Evolutionary conservation across 2,329 filamentous ascomycete genomes (phyloP).

Genomic region (Colletotrichum abscissum): DNA sequence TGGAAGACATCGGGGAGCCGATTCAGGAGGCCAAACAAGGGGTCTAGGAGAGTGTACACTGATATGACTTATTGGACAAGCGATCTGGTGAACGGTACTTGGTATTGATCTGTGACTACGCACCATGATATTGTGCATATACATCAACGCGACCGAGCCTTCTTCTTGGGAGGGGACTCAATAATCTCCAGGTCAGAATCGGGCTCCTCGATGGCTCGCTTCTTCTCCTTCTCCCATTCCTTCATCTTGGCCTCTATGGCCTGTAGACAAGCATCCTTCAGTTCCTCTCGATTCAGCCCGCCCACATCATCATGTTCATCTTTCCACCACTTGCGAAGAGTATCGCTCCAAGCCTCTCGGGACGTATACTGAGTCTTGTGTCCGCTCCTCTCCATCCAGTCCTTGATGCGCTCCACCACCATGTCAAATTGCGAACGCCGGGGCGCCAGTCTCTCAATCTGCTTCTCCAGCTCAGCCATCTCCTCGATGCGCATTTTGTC

Average conservation of each 20-base stretch:
- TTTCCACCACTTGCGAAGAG: not conserved
- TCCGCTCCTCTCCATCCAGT: not conserved
- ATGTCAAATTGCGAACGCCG: not conserved
- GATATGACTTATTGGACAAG: not conserved
- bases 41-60: not conserved
- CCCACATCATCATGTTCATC: not conserved
- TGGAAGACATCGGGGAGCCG: not conserved
- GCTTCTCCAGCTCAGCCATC: not conserved
- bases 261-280: not conserved
- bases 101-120: not conserved
- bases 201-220: not conserved
- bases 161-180: not conserved
- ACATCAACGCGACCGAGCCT: not conserved
- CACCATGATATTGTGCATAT: not conserved
- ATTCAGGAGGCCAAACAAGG: not conserved
- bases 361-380: not conserved
- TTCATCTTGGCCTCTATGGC: not conserved
- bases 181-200: not conserved
- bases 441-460: not conserved
- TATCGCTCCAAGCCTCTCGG: not conserved
- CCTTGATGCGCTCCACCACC: not conserved
- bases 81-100: not conserved
- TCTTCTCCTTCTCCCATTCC: not conserved
- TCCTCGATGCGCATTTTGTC: not conserved
- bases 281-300: not conserved